Percentiles rank a stretch among this genome's conserved stretches.
Conservation (phyloP, 1,139 yeast genomes). For the Blastobotrys capitulatus region DNA sequence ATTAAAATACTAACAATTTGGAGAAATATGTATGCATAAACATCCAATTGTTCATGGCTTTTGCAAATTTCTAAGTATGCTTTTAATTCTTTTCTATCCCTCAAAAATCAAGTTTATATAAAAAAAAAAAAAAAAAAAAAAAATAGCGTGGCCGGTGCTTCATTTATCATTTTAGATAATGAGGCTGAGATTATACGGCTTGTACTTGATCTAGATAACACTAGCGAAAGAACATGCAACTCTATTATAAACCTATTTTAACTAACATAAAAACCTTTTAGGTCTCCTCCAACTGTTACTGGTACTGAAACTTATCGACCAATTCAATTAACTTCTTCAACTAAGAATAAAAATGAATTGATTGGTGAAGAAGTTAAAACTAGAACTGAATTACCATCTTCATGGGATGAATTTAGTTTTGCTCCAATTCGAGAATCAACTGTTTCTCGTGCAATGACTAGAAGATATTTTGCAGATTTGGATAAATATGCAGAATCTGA, state of each 20-base stretch:
- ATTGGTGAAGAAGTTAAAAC: constrained; percentile 6
- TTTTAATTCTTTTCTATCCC: background rate
- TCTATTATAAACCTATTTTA: constrained; percentile 11
- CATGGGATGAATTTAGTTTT: constrained; percentile 65
- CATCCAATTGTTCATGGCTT: constrained; percentile 3
- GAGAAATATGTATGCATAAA: constrained; percentile 3
- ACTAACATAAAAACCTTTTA: constrained; percentile 3
- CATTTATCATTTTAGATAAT: background rate
- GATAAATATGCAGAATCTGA: constrained; percentile 74
- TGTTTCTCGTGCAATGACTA: constrained; percentile 81
- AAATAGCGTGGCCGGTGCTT: constrained; percentile 27
- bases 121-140: no score
- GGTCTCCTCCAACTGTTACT: constrained; percentile 15
- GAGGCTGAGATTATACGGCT: constrained; percentile 34
- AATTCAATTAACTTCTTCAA: constrained; percentile 1
- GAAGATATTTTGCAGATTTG: constrained; percentile 65
- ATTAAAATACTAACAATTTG: background rate
- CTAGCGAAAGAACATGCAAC: constrained; percentile 33
- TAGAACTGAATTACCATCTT: constrained; percentile 9
- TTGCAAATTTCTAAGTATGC: constrained; percentile 9
- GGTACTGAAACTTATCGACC: background rate
- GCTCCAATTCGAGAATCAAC: constrained; percentile 74
- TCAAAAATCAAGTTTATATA: background rate
- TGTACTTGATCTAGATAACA: constrained; percentile 33
- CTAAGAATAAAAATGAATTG: background rate